These are phyloP conservation scores for Colletotrichum paranaense DNA, from an alignment of 2,329 filamentous ascomycete genomes.

Conservation along the genomic window DNA sequence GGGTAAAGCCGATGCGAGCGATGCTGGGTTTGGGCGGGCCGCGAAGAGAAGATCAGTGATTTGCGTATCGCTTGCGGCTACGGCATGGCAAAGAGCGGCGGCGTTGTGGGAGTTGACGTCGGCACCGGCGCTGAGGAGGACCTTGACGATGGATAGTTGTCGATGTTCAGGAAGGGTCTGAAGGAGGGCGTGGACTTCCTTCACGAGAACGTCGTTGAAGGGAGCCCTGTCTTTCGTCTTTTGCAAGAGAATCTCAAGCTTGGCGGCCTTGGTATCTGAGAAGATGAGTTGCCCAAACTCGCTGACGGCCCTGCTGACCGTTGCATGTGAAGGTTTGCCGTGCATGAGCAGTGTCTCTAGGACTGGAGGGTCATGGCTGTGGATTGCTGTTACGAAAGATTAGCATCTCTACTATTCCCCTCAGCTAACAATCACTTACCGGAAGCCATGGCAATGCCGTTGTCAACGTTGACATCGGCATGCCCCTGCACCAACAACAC, in stretches of 20 bases:
- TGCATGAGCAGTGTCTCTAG: slow-evolving; percentile 59
- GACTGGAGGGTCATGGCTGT: slow-evolving; percentile 58
- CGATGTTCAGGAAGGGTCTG: slow-evolving; percentile 50
- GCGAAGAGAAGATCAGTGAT: slow-evolving; percentile 62
- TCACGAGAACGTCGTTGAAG: slow-evolving; percentile 58
- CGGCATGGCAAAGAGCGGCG: slow-evolving; percentile 61
- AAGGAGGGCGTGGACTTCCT: slow-evolving; percentile 61
- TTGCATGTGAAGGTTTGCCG: slow-evolving; percentile 56
- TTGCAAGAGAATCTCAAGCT: slow-evolving; percentile 59
- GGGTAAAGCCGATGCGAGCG: slow-evolving; percentile 62
- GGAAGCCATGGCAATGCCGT: slow-evolving; percentile 54
- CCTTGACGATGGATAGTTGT: slow-evolving; percentile 56
- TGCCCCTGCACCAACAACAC: slow-evolving; percentile 62
- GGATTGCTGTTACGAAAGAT: slow-evolving; percentile 47
- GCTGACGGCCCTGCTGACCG: slow-evolving; percentile 55
- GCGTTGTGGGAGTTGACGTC: slow-evolving; percentile 66
- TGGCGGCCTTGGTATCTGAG: slow-evolving; percentile 58
- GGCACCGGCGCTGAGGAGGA: slow-evolving; percentile 62
- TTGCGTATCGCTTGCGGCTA: slow-evolving; percentile 56
- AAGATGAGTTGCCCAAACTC: slow-evolving; percentile 56
- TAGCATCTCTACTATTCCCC: neutral
- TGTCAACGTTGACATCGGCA: slow-evolving; percentile 63
- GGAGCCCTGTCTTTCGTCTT: slow-evolving; percentile 55
- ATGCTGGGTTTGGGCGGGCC: slow-evolving; percentile 51
- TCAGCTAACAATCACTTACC: slow-evolving; percentile 40